Evolutionary conservation across 495 filamentous ascomycete species (phyloP).

Genomic region (Cenococcum geophilum): DNA sequence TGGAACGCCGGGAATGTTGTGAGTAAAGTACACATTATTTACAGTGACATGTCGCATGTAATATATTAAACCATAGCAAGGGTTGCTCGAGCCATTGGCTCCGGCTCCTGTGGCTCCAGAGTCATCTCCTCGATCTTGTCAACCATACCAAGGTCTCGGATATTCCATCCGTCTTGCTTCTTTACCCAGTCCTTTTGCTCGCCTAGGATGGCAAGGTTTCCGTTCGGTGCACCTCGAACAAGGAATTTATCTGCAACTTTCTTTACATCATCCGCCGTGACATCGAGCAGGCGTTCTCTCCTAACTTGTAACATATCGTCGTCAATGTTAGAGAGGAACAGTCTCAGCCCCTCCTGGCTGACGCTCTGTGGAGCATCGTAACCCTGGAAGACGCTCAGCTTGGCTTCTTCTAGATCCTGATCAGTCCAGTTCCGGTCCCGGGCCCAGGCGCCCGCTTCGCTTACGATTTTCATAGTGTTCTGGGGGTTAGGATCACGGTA

Average conservation of each 20-base stretch:
- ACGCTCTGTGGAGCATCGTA: conserved; percentile 88
- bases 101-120: conserved; percentile 4
- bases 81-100: not conserved
- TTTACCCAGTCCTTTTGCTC: conserved; percentile 74
- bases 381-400: conserved; percentile 89
- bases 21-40: conserved; percentile 8
- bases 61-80: not conserved
- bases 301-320: conserved; percentile 84
- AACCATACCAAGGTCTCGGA: conserved; percentile 42
- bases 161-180: conserved; percentile 44
- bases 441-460: conserved; percentile 76
- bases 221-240: conserved; percentile 58
- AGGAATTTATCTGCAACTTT: conserved; percentile 76
- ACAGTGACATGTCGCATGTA: not conserved
- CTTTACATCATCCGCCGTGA: conserved; percentile 72
- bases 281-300: conserved; percentile 81
- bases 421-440: conserved; percentile 77
- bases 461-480: conserved; percentile 81
- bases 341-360: conserved; percentile 77
- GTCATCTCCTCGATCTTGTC: conserved; percentile 15
- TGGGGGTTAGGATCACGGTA: conserved; percentile 95
- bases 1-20: not conserved
- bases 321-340: conserved; percentile 78
- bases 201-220: conserved; percentile 66
- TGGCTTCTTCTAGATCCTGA: conserved; percentile 89